Conservation (phyloP, 2,329 filamentous ascomycete genomes). For the Thelonectria discophora region DNA sequence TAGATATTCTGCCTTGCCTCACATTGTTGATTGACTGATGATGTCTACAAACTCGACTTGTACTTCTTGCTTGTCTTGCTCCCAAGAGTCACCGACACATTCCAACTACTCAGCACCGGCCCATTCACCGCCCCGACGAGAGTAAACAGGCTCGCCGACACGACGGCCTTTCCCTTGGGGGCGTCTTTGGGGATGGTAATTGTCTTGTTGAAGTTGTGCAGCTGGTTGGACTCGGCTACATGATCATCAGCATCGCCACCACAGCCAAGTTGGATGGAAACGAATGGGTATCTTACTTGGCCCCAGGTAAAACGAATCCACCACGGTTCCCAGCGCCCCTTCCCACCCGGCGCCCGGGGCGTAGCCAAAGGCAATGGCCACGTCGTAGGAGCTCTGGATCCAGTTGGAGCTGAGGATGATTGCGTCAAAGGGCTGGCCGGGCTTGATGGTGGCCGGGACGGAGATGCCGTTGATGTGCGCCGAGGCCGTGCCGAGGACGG, state of each 20-base stretch:
- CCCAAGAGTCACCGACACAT: conserved; percentile 37
- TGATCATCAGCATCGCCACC: conserved; percentile 14
- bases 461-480: conserved; percentile 56
- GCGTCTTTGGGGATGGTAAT: conserved; percentile 39
- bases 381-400: conserved; percentile 55
- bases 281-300: conserved; percentile 38
- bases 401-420: conserved; percentile 53
- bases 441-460: conserved; percentile 51
- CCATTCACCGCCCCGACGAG: conserved; percentile 39
- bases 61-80: conserved; percentile 39
- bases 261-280: accelerated
- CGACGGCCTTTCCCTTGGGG: conserved; percentile 33
- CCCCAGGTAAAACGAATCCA: conserved; percentile 49
- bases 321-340: conserved; percentile 43
- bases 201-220: conserved; percentile 37
- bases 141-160: conserved; percentile 42
- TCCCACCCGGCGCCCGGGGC: conserved; percentile 37
- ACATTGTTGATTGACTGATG: too few species aligned
- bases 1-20: too few species aligned
- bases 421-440: conserved; percentile 50
- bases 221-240: conserved; percentile 39
- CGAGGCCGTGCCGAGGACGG: conserved; percentile 40
- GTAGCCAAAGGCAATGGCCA: conserved; percentile 56
- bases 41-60: conserved; percentile 4
- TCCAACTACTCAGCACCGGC: conserved; percentile 39